These are phyloP conservation scores for Apium graveolens DNA, from an alignment of 129 eudicot species.

Conservation along the genomic window DNA sequence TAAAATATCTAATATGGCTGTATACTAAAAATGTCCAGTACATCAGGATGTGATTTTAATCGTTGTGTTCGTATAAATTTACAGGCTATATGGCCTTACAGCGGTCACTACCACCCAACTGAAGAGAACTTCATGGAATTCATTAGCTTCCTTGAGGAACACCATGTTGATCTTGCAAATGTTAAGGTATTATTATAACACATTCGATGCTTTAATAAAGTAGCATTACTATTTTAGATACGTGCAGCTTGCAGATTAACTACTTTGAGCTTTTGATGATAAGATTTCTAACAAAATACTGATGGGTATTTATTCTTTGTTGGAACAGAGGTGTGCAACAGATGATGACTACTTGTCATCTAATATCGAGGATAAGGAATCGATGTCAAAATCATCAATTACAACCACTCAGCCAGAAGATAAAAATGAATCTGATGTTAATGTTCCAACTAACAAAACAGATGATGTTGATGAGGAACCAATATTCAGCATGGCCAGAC, in stretches of 20 bases:
- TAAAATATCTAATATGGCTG: neutral
- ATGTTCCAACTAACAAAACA: conserved; percentile 6
- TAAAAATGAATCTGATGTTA: conserved; percentile 13
- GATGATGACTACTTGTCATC: conserved; percentile 50
- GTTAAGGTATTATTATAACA: conserved; percentile 53
- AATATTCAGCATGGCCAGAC: conserved; percentile 40
- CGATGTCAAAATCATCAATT: conserved; percentile 12
- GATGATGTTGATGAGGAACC: conserved; percentile 14
- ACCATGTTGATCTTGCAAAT: conserved; percentile 68
- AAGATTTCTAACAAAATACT: neutral
- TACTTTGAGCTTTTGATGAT: neutral
- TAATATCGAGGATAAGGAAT: conserved; percentile 24
- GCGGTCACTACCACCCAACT: conserved; percentile 96
- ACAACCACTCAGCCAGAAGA: conserved; percentile 31
- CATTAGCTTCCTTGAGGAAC: conserved; percentile 74
- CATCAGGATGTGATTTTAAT: neutral
- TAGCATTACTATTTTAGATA: neutral
- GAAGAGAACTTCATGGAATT: conserved; percentile 89
- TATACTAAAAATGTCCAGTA: neutral
- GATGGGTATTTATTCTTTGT: neutral
- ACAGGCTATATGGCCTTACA: conserved; percentile 98
- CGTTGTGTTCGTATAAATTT: conserved; percentile 8
- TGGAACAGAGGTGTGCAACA: conserved; percentile 57
- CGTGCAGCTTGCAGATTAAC: neutral
- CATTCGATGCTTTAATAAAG: neutral